Evolutionary conservation across 345 rosid genomes (phyloP).

Genomic region (Diplotaxis tenuifolia): DNA sequence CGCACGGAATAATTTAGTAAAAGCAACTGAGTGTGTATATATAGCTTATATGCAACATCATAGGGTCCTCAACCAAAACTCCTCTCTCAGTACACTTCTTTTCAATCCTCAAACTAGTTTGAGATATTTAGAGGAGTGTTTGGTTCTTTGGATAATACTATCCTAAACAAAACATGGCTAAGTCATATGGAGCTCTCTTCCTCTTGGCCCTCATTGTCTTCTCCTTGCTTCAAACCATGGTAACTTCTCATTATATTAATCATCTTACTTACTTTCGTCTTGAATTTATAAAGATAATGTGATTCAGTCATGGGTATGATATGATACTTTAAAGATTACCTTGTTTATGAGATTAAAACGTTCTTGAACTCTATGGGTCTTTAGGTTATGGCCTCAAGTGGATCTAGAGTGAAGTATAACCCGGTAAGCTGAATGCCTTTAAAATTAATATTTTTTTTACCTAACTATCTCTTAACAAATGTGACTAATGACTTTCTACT

Average conservation of each 20-base stretch:
- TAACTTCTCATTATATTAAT: slow-evolving; percentile 28
- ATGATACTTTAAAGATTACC: neutral
- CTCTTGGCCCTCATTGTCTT: slow-evolving; percentile 61
- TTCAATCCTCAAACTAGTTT: slow-evolving; percentile 22
- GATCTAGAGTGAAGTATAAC: slow-evolving; percentile 6
- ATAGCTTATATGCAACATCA: slow-evolving; percentile 38
- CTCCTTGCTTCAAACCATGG: slow-evolving; percentile 65
- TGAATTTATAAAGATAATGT: neutral
- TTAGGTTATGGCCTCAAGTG: slow-evolving; percentile 26
- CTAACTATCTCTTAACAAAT: too few relatives aligned
- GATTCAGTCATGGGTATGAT: too few relatives aligned
- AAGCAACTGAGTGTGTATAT: slow-evolving; percentile 39
- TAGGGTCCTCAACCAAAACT: slow-evolving; percentile 36
- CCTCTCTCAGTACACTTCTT: slow-evolving; percentile 23
- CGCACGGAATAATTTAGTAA: slow-evolving; percentile 10
- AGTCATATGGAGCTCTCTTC: slow-evolving; percentile 43
- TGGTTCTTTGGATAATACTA: slow-evolving; percentile 30
- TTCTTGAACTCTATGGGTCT: neutral
- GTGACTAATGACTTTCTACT: neutral
- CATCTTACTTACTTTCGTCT: neutral
- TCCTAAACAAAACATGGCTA: slow-evolving; percentile 42
- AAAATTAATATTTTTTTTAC: too few relatives aligned
- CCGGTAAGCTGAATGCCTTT: too few relatives aligned
- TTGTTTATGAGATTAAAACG: neutral
- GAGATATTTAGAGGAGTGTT: slow-evolving; percentile 32